A percentile compares a stretch with the other conserved stretches of the same genome.
Evolutionary conservation across 192 early-diverging fungal species (phyloP).

Genomic region (Rhizoclosmatium globosum): DNA sequence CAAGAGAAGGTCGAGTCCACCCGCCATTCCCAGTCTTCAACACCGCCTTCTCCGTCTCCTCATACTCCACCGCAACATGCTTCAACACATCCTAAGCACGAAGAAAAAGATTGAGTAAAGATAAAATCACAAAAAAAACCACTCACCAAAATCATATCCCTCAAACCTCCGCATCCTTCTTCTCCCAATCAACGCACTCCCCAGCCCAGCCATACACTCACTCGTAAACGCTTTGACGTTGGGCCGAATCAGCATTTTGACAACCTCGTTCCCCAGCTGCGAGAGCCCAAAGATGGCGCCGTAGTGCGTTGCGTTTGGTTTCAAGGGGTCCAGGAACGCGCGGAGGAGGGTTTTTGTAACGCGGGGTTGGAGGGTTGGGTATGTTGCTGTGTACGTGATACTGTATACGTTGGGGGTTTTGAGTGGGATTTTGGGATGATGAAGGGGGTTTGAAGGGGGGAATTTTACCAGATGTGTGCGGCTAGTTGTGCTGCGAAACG

Average conservation of each 20-base stretch:
- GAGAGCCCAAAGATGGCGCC: conserved; percentile 82
- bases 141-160: conserved; percentile 5
- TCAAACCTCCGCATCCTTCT: conserved; percentile 7
- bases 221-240: conserved; percentile 49
- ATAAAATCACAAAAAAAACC: neutral
- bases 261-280: conserved; percentile 80
- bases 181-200: neutral
- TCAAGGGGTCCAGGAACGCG: conserved; percentile 88
- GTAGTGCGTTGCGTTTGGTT: conserved; percentile 84
- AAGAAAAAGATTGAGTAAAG: neutral
- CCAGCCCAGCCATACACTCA: conserved; percentile 12
- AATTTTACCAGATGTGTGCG: conserved; percentile 67
- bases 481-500: conserved; percentile 77
- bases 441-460: neutral
- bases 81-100: conserved; percentile 17
- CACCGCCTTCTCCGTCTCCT: conserved; percentile 5
- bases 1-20: neutral
- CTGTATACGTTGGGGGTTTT: too few species aligned
- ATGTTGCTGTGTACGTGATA: conserved; percentile 74
- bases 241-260: conserved; percentile 65
- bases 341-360: conserved; percentile 88
- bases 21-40: neutral
- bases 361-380: conserved; percentile 88
- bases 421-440: neutral
- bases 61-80: conserved; percentile 15